phyloP scores from a whole-genome alignment of 495 filamentous ascomycete species.

The Ascodesmis nigricans region DNA sequence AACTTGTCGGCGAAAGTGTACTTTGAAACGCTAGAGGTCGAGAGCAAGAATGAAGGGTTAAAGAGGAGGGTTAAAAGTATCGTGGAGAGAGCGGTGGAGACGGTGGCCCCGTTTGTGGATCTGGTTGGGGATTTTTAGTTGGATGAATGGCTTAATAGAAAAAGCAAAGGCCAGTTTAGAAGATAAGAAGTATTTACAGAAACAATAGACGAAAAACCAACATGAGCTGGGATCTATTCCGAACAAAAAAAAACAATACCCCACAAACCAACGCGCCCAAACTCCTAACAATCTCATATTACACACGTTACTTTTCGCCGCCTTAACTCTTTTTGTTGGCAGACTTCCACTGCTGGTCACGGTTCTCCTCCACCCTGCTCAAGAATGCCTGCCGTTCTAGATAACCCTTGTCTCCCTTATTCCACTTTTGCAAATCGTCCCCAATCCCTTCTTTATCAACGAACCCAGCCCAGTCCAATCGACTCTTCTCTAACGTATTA shows the following conservation, averaged over 20 bases:
- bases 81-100: constrained; percentile 80
- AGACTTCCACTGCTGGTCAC: constrained; percentile 29
- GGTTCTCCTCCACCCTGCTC: constrained; percentile 50
- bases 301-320: no score
- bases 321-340: constrained; percentile 13
- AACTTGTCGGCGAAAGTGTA: constrained; percentile 72
- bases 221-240: no score
- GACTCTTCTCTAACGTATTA: constrained; percentile 88
- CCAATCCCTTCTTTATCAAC: constrained; percentile 81
- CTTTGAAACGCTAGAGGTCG: constrained; percentile 78
- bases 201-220: no score
- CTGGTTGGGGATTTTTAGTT: constrained; percentile 7
- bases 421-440: constrained; percentile 68
- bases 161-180: no score
- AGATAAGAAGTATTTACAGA: no score
- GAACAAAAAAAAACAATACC: no score
- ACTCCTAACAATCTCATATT: no score
- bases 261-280: no score
- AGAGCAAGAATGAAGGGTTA: constrained; percentile 52
- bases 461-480: constrained; percentile 83
- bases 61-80: constrained; percentile 63
- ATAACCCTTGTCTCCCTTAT: constrained; percentile 66
- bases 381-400: constrained; percentile 74
- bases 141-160: no score
- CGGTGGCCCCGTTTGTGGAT: constrained; percentile 45